A percentile compares a stretch with the other conserved stretches of the same genome.
These are phyloP conservation scores for Nakaseomyces nivariensis DNA, from an alignment of 1,139 yeast species.

Conservation along the genomic window DNA sequence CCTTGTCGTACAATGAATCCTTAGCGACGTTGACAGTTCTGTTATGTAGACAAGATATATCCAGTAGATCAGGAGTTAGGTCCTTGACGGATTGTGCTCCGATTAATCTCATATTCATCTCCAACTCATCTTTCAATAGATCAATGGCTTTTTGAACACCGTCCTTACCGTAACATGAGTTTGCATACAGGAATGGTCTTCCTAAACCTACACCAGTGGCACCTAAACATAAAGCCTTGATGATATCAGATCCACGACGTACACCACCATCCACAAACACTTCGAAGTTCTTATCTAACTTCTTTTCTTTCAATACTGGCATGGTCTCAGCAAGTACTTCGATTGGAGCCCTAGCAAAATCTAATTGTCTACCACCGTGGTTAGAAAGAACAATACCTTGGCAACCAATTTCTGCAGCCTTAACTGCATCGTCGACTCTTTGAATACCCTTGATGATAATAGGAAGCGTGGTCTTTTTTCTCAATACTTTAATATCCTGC, in stretches of 20 bases:
- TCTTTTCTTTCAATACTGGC: slow-evolving; percentile 40
- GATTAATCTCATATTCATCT: slow-evolving; percentile 78
- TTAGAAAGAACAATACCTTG: slow-evolving; percentile 64
- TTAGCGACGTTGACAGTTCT: slow-evolving; percentile 38
- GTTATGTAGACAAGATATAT: slow-evolving; percentile 32
- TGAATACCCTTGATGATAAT: slow-evolving; percentile 57
- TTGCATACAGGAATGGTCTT: slow-evolving; percentile 61
- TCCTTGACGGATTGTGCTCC: slow-evolving; percentile 65
- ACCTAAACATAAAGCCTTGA: slow-evolving; percentile 62
- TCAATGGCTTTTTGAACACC: slow-evolving; percentile 77
- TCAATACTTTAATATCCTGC: slow-evolving; percentile 38
- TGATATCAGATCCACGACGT: slow-evolving; percentile 54
- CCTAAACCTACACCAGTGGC: slow-evolving; percentile 74
- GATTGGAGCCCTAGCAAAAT: slow-evolving; percentile 55
- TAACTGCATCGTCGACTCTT: slow-evolving; percentile 56
- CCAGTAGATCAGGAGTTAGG: slow-evolving; percentile 47
- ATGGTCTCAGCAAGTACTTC: slow-evolving; percentile 58
- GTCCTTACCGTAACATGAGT: slow-evolving; percentile 62
- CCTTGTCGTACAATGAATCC: slow-evolving; percentile 37
- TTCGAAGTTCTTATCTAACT: slow-evolving; percentile 41
- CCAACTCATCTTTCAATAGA: slow-evolving; percentile 67
- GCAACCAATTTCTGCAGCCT: slow-evolving; percentile 61
- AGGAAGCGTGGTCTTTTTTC: slow-evolving; percentile 38
- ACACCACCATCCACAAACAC: slow-evolving; percentile 48
- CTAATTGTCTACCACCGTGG: slow-evolving; percentile 71